A percentile compares a stretch with the other conserved stretches of the same genome.
Conservation (phyloP, 352 stramenopile genomes). For the Pythium aristosporum region DNA sequence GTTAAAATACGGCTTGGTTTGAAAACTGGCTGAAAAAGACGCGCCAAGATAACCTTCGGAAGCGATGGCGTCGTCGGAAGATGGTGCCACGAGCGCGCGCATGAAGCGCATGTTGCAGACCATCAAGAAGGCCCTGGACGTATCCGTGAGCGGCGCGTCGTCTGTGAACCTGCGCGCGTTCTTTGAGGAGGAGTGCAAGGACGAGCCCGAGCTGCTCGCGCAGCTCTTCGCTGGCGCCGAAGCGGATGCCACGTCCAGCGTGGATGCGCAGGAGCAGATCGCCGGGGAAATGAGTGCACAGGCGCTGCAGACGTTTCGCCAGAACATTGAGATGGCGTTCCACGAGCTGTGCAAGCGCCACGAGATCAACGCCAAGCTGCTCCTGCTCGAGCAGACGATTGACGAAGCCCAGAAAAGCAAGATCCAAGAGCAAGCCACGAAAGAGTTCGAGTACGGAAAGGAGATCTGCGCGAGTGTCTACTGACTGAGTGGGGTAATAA, state of each 20-base stretch:
- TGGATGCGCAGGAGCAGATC: conserved; percentile 26
- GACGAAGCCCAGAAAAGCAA: conserved; percentile 40
- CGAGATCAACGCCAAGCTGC: conserved; percentile 46
- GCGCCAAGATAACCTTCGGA: conserved; percentile 21
- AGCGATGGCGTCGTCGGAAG: conserved; percentile 4
- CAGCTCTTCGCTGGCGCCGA: conserved; percentile 40
- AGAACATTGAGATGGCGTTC: conserved; percentile 57
- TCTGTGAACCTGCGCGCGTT: conserved; percentile 45
- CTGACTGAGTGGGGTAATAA: background rate
- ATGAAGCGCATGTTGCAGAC: conserved; percentile 63
- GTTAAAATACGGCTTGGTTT: conserved; percentile 2
- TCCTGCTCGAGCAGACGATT: conserved; percentile 49
- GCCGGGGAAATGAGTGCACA: conserved; percentile 52
- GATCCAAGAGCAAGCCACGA: conserved; percentile 33
- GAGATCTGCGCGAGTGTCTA: background rate
- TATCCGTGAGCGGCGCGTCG: conserved; percentile 50
- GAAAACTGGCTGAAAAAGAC: conserved; percentile 6
- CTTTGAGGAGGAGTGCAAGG: conserved; percentile 51
- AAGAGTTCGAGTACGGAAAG: conserved; percentile 26
- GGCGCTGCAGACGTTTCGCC: conserved; percentile 47
- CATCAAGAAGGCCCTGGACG: conserved; percentile 64
- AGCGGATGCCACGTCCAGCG: background rate
- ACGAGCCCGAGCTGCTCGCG: conserved; percentile 47
- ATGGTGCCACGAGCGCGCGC: conserved; percentile 28
- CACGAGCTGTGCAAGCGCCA: conserved; percentile 50